These are phyloP conservation scores for Lipomyces kockii DNA, from an alignment of 805 yeast species.

Conservation along the genomic window DNA sequence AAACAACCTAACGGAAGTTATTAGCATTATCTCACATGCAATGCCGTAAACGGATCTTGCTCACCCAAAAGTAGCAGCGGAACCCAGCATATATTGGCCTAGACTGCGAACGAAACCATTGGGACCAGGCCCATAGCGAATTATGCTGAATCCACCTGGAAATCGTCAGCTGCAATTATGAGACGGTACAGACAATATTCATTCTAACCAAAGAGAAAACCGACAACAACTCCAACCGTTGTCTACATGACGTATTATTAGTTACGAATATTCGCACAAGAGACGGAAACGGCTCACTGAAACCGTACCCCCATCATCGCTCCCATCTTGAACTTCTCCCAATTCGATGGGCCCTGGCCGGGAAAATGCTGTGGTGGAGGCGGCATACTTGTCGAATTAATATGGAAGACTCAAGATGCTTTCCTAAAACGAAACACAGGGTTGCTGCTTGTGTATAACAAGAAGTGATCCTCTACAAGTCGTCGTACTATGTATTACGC, in stretches of 20 bases:
- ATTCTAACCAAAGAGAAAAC: constrained; percentile 77
- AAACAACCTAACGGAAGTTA: constrained; percentile 53
- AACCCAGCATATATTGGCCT: constrained; percentile 95
- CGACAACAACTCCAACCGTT: constrained; percentile 91
- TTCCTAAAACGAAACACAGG: neutral
- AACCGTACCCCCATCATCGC: constrained; percentile 83
- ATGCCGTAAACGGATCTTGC: constrained; percentile 17
- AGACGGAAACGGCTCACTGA: neutral
- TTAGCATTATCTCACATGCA: neutral
- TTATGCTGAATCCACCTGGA: constrained; percentile 73
- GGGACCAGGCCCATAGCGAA: constrained; percentile 97
- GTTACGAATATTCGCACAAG: neutral
- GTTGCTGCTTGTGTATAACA: neutral
- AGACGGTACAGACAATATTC: neutral
- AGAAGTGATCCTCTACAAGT: neutral
- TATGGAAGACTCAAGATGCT: neutral
- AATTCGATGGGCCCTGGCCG: constrained; percentile 66
- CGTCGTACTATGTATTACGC: neutral
- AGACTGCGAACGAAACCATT: constrained; percentile 94
- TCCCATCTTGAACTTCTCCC: constrained; percentile 98
- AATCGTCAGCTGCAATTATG: neutral
- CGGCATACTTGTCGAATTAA: constrained; percentile 22
- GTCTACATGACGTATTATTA: constrained; percentile 45
- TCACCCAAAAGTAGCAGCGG: constrained; percentile 91
- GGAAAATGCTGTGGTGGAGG: constrained; percentile 42